These are phyloP conservation scores for Boletellus emodensis DNA, from an alignment of 768 basidiomycete species.

Conservation along the genomic window DNA sequence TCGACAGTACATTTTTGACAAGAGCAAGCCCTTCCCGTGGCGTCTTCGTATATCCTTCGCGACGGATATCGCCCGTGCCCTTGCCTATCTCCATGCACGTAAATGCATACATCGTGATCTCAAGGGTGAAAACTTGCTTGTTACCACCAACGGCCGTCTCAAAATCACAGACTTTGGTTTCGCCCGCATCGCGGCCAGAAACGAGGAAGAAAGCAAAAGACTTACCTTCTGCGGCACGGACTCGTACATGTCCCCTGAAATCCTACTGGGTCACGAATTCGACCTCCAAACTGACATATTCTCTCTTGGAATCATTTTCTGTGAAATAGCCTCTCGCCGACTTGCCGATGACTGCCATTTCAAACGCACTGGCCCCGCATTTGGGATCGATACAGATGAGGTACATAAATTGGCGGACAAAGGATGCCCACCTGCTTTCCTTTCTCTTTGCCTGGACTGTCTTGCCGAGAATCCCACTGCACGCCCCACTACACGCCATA, in stretches of 20 bases:
- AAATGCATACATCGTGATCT: slow-evolving; percentile 88
- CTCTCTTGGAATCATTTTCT: slow-evolving; percentile 89
- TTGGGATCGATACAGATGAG: slow-evolving; percentile 74
- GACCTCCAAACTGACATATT: slow-evolving; percentile 93
- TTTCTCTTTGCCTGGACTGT: slow-evolving; percentile 77
- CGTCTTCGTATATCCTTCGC: slow-evolving; percentile 91
- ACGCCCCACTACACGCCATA: slow-evolving; percentile 72
- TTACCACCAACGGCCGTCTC: slow-evolving; percentile 88
- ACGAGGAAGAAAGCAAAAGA: slow-evolving; percentile 82
- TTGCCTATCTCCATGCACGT: slow-evolving; percentile 96
- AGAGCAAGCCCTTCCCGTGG: slow-evolving; percentile 84
- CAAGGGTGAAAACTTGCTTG: slow-evolving; percentile 96
- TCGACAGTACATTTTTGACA: slow-evolving; percentile 86
- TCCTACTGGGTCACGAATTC: slow-evolving; percentile 86
- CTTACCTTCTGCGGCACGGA: slow-evolving; percentile 88
- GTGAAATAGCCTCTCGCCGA: slow-evolving; percentile 80
- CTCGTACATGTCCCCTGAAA: slow-evolving; percentile 97
- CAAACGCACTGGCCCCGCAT: slow-evolving; percentile 74
- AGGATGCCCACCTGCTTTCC: slow-evolving; percentile 76
- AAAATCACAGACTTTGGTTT: slow-evolving; percentile 99
- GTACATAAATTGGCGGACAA: slow-evolving; percentile 61
- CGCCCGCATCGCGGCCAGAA: slow-evolving; percentile 88
- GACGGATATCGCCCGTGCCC: slow-evolving; percentile 87
- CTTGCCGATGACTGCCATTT: slow-evolving; percentile 82
- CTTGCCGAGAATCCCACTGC: slow-evolving; percentile 55